Evolutionary conservation across 225 moss, liverwort and hornwort genomes (phyloP), one percentile per base, ranked within the genome.

Genomic region (Physcomitrium patens): DNA sequence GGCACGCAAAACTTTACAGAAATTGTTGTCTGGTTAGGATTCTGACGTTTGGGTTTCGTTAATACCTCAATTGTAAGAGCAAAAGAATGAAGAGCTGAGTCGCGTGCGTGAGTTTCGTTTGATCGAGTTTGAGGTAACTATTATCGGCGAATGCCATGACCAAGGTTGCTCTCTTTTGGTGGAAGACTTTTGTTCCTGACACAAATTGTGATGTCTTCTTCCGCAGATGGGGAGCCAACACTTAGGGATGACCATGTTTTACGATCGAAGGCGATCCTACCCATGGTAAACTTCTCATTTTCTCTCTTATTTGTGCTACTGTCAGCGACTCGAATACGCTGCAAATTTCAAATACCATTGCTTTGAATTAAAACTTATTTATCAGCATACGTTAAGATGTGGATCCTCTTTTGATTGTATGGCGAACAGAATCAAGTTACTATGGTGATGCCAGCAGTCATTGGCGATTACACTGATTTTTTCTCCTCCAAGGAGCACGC

Each of bases 401-500:
- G 7, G 73, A 15, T 55, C 65, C 19, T 68, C 24, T n/a, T 11
- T 0, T 67, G 58, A 20, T 80, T 60, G 54, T n/a, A 16, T 31
- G 20, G 18, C 12, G 20, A 74, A 71, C 76, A 97, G 97, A 86
- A 76, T 37, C 76, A 93, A 83, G 94, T 89, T 60, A 90, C 86
- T 78, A 99, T 99, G 94, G 97, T 93, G 83, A 52, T 99, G 72
- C 97, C 97, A 42, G 93, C 94, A 26, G 84, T 80, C 1, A 90
- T 94, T 52, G 97, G 97, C 8, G 97, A 99, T 76, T 99, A 94
- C 68, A 94, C 97, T 0, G 97, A 99, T 63, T 99, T 99, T 49
- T 99, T 91, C 71, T 97, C 97, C n/a, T 99, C 97, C 23, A 99
- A 88, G 79, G 94, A 99, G 82, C 97, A 93, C 64, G 94, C 91